Percentiles rank a stretch among this genome's conserved stretches.
phyloP scores from a whole-genome alignment of 805 yeast species.

The Wickerhamiella australiensis region DNA sequence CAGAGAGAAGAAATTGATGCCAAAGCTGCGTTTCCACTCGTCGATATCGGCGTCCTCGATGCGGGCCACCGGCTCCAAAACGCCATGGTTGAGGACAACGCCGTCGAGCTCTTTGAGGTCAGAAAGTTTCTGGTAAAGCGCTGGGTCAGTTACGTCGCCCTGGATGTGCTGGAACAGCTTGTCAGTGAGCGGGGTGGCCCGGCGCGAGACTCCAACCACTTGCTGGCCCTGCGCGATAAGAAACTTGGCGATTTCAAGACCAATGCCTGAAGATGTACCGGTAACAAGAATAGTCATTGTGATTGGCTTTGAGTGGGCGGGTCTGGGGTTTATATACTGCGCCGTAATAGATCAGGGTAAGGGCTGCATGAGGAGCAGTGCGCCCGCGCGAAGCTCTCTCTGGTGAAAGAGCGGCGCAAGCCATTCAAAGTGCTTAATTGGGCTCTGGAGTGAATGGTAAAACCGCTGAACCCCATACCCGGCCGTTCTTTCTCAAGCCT shows the following conservation, averaged over 20 bases:
- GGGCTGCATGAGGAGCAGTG: too few relatives aligned
- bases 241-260: slow-evolving; percentile 54
- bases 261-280: slow-evolving; percentile 48
- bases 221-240: slow-evolving; percentile 34
- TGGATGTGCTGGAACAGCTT: slow-evolving; percentile 30
- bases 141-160: slow-evolving; percentile 43
- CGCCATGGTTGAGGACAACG: slow-evolving; percentile 60
- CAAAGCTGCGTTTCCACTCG: slow-evolving; percentile 54
- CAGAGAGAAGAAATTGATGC: slow-evolving; percentile 67
- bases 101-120: slow-evolving; percentile 30
- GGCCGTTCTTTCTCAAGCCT: too few relatives aligned
- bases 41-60: slow-evolving; percentile 40
- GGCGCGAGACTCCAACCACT: slow-evolving; percentile 65
- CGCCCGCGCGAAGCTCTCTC: too few relatives aligned
- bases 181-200: slow-evolving; percentile 36
- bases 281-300: slow-evolving; percentile 18
- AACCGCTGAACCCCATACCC: too few relatives aligned
- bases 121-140: slow-evolving; percentile 26
- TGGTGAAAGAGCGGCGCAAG: too few relatives aligned
- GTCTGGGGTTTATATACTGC: neutral
- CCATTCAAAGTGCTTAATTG: too few relatives aligned
- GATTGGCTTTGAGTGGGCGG: neutral
- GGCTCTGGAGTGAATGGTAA: too few relatives aligned
- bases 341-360: neutral
- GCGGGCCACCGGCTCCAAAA: slow-evolving; percentile 60